Base-by-base conservation (phyloP, 129 eudicot species). In the Erigeron canadensis region DNA sequence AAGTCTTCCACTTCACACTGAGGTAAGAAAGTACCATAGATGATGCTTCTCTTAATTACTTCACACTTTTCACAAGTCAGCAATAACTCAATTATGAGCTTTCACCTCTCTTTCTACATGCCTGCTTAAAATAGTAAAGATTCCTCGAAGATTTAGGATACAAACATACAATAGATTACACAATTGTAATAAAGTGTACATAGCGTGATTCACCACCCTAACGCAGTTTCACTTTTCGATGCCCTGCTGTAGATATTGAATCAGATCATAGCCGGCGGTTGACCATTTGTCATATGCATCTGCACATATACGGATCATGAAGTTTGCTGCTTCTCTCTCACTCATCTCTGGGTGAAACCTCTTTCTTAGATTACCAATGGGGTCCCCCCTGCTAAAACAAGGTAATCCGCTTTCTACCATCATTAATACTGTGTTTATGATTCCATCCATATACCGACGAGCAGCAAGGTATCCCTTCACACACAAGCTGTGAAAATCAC, bases 391-490 rank as follows among this genome's bases (percentile, higher is more conserved):
- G 84, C 99, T 88, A 72, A 95, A 95, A 85, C 99, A 95, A n/a
- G 99, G 97, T 62, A 95, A 80, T 39, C 97, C 97, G 42, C 99
- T 95, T 76, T 95, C 99, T 16, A 84, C 65, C 99, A 95, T 95
- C 82, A 95, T 67, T 41, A 79, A 63, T 16, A 95, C 97, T 1
- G 99, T 95, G 80, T 67, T 95, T 63, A 95, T 81, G 42, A 95
- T 95, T 45, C 94, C 99, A 44, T 95, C 99, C 97, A 88, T 95
- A 57, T 95, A 77, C 21, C 90, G 85, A 37, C 99, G 96, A 5
- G 97, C 99, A 72, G 96, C 89, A 68, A 95, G 97, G 86, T 95
- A 95, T 64, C 99, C 99, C 79, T 95, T 95, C 19, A 95, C 99
- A 18, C 97, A 95, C 83, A 95, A 76, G 82, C 99, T 95, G 90